Percentiles rank a stretch among this genome's conserved stretches.
Evolutionary conservation across 2,329 filamentous ascomycete genomes (phyloP).

Genomic region (Diaporthe humulicola): DNA sequence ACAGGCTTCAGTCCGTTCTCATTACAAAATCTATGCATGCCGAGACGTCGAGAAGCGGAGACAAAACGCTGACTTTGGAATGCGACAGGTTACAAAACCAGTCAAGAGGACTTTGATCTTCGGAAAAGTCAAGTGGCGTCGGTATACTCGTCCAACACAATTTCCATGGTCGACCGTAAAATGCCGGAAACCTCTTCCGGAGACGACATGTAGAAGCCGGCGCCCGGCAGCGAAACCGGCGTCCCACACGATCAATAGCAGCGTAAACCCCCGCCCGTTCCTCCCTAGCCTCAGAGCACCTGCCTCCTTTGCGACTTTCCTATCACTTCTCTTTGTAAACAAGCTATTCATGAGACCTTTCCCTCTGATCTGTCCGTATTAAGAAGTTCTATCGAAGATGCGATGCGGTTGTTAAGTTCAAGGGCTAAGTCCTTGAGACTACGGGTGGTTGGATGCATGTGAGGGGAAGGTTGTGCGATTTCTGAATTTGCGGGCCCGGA

Average conservation of each 20-base stretch:
- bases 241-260: not conserved
- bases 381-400: too few species aligned
- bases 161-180: too few species aligned
- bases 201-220: not conserved
- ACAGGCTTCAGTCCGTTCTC: not conserved
- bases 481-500: too few species aligned
- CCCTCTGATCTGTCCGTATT: too few species aligned
- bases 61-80: not conserved
- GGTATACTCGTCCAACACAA: not conserved
- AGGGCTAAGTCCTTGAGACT: too few species aligned
- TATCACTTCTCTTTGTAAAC: too few species aligned
- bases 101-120: not conserved
- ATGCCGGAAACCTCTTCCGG: not conserved
- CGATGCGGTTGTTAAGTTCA: too few species aligned
- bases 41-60: conserved; percentile 8
- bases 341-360: too few species aligned
- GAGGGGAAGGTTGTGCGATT: too few species aligned
- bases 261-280: not conserved
- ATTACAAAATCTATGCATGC: conserved; percentile 3
- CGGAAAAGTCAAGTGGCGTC: not conserved
- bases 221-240: not conserved
- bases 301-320: not conserved
- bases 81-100: not conserved
- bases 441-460: too few species aligned
- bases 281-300: not conserved